These are phyloP conservation scores for Mucor velutinosus DNA, from an alignment of 371 early-diverging fungal genomes.

Conservation along the genomic window DNA sequence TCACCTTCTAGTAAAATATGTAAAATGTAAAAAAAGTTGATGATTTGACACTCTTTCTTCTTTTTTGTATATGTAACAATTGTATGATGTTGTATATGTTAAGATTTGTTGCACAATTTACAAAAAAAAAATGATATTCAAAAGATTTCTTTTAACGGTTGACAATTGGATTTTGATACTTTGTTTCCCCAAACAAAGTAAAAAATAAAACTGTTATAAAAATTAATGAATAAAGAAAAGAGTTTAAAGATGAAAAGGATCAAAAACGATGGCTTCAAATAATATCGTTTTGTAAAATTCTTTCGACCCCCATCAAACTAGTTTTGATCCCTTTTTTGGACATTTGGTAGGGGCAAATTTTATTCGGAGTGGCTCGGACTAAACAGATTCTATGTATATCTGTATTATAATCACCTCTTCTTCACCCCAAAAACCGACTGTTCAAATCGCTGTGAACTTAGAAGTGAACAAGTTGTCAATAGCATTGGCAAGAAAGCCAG, in stretches of 20 bases:
- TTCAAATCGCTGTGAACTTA: background rate
- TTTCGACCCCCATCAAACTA: constrained; percentile 28
- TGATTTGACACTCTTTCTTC: background rate
- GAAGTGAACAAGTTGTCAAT: constrained; percentile 14
- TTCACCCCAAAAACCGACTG: constrained; percentile 24
- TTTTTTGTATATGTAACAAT: constrained; percentile 15
- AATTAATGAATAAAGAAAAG: constrained; percentile 8
- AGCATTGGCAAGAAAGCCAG: background rate
- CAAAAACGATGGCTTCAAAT: constrained; percentile 3
- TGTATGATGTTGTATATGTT: constrained; percentile 20
- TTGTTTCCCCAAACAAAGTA: constrained; percentile 27
- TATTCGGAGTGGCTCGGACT: constrained; percentile 29
- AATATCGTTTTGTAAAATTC: constrained; percentile 7
- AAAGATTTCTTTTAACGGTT: constrained; percentile 6
- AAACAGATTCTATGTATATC: constrained; percentile 15
- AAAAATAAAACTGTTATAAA: constrained; percentile 2
- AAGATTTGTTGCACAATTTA: constrained; percentile 15
- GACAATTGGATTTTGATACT: constrained; percentile 3
- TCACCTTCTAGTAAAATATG: constrained; percentile 4
- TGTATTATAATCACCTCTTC: constrained; percentile 21
- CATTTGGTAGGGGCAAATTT: constrained; percentile 33
- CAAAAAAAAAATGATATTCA: constrained; percentile 8
- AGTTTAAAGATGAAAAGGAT: constrained; percentile 11
- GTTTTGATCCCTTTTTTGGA: constrained; percentile 22
- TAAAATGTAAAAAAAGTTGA: background rate